Evolutionary conservation across 208 protist species (phyloP), one percentile per base, ranked within the genome.

Genomic region (Sergeia podlipaevii): DNA sequence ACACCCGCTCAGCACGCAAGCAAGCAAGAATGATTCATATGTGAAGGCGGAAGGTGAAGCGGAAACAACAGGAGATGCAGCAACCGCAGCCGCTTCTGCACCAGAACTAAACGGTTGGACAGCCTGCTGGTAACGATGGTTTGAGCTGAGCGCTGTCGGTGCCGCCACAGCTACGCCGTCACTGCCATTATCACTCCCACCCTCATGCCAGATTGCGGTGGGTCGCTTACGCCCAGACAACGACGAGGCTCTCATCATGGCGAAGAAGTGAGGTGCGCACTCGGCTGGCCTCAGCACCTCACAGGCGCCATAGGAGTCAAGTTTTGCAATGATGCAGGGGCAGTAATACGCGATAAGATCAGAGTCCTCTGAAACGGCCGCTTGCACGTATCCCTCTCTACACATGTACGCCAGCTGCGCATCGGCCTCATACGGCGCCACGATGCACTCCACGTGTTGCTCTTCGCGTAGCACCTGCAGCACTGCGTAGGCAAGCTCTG

Each of bases 381-480:
- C 92, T 21, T 88, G 57, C 1, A 98, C 93, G 65, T 91, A 81
- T 7, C 95, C 85, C 17, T 83, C 80, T 10, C 70, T 61, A 36
- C 72, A 80, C 2, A 99, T 71, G 59, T 93, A 99, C 4, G 97
- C 95, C 6, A 99, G 58, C 78, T 99, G 98, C 1, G 98, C 97
- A 77, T 99, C 98, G 0, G 98, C 98, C 88, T 99, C 98, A 69
- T 99, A 99, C 3, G 98, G 98, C n/a, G 98, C 91, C 2, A 99
- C 98, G 10, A 99, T 74, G 60, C 87, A 98, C 64, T 94, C 80
- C 23, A 94, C 56, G 54, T 74, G 70, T 18, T 59, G 67, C 45
- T 85, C 74, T 54, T 89, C 73, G 8, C 34, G 46, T 41, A 94
- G 49, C 3, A 91, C 46, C 39, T 81, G 74, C 37, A 94, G 74